Evolutionary conservation across 805 yeast genomes (phyloP).

Genomic region (Candida fluviatilis): DNA sequence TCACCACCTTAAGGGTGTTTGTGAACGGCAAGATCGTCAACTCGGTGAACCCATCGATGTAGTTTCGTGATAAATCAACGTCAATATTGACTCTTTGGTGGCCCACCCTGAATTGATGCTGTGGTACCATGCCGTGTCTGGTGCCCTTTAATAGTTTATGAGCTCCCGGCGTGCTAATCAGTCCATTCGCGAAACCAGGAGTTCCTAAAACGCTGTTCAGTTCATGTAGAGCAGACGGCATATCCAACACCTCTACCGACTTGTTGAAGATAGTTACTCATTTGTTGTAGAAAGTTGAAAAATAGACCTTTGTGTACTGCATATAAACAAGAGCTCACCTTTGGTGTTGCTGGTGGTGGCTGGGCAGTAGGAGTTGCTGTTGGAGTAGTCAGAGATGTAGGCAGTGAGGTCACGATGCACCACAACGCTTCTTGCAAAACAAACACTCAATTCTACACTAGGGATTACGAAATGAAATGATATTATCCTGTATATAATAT

Average conservation of each 20-base stretch:
- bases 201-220: slow-evolving; percentile 5
- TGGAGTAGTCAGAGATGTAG: too few species aligned
- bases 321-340: not conserved
- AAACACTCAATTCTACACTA: too few species aligned
- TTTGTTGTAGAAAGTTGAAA: too few species aligned
- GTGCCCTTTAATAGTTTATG: slow-evolving; percentile 8
- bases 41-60: slow-evolving; percentile 73
- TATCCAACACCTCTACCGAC: too few species aligned
- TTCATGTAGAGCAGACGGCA: slow-evolving; percentile 8
- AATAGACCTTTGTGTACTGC: too few species aligned
- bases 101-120: slow-evolving; percentile 63
- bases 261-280: too few species aligned
- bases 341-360: too few species aligned
- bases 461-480: too few species aligned
- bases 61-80: slow-evolving; percentile 62
- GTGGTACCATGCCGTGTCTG: slow-evolving; percentile 20
- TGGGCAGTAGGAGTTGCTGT: too few species aligned
- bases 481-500: too few species aligned
- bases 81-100: slow-evolving; percentile 82
- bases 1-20: slow-evolving; percentile 51
- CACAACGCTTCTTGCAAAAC: too few species aligned
- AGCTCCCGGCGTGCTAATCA: slow-evolving; percentile 8
- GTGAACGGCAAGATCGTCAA: slow-evolving; percentile 73
- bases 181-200: slow-evolving; percentile 7
- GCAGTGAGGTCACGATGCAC: too few species aligned